phyloP scores from a whole-genome alignment of 352 stramenopile species.

The Peronospora belbahrii region DNA sequence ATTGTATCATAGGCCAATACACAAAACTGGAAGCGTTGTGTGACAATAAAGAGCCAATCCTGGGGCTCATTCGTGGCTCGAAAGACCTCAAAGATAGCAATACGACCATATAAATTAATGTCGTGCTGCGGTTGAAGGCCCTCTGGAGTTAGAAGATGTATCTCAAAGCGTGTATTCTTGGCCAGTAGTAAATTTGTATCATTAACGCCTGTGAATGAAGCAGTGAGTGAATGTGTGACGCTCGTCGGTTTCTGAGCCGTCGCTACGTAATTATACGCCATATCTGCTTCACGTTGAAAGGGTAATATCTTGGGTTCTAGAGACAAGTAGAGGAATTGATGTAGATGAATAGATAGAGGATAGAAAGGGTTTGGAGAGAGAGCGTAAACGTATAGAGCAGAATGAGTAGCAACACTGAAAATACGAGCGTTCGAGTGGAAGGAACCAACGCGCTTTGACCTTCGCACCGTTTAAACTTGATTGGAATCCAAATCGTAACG shows the following conservation, averaged over 20 bases:
- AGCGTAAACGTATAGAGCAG: background rate
- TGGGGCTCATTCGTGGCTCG: conserved; percentile 58
- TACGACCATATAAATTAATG: conserved; percentile 80
- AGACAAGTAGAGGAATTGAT: background rate
- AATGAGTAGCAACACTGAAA: background rate
- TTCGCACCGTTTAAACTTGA: too few species aligned
- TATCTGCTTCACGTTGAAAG: conserved; percentile 4
- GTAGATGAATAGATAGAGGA: conserved; percentile 5
- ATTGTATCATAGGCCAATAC: conserved; percentile 75
- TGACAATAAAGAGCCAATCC: conserved; percentile 87
- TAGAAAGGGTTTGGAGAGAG: background rate
- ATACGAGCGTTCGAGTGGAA: background rate
- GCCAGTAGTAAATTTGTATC: conserved; percentile 88
- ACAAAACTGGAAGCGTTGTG: conserved; percentile 87
- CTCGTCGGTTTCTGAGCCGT: conserved; percentile 90
- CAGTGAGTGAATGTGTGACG: conserved; percentile 90
- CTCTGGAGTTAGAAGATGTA: conserved; percentile 81
- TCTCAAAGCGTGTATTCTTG: conserved; percentile 86
- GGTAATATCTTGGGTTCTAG: conserved; percentile 5
- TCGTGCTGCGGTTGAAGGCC: conserved; percentile 82
- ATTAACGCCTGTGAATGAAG: conserved; percentile 75
- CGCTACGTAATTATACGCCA: conserved; percentile 90
- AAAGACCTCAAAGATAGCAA: conserved; percentile 85
- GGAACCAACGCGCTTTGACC: background rate
- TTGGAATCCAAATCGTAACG: conserved; percentile 10